Percentiles rank a stretch among this genome's conserved stretches.
Conservation (phyloP, 2,329 filamentous ascomycete species). For the Aspergillus carbonarius region DNA sequence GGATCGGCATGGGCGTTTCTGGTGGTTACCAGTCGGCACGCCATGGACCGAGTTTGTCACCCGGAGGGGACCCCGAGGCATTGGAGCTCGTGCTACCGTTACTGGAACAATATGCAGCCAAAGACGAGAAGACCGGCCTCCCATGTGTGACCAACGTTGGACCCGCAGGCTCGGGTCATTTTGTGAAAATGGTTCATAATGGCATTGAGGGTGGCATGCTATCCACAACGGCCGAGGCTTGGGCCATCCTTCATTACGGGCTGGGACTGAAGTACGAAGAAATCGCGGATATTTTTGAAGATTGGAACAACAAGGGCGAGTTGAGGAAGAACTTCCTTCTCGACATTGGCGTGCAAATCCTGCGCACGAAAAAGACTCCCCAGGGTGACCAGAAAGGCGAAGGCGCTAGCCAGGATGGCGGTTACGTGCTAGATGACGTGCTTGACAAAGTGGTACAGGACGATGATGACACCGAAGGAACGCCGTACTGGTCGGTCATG, state of each 20-base stretch:
- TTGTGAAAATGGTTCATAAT: constrained; percentile 75
- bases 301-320: constrained; percentile 62
- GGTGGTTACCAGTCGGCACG: constrained; percentile 69
- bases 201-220: constrained; percentile 74
- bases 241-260: constrained; percentile 60
- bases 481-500: constrained; percentile 64
- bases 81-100: constrained; percentile 62
- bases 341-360: constrained; percentile 63
- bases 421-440: constrained; percentile 60
- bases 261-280: constrained; percentile 61
- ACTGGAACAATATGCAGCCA: constrained; percentile 61
- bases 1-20: constrained; percentile 67
- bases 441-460: constrained; percentile 72
- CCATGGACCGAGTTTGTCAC: constrained; percentile 66
- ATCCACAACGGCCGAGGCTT: constrained; percentile 62
- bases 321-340: constrained; percentile 62
- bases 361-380: constrained; percentile 50
- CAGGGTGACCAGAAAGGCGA: constrained; percentile 36
- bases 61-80: constrained; percentile 59
- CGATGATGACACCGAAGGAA: constrained; percentile 65
- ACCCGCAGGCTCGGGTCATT: constrained; percentile 65
- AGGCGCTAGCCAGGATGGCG: constrained; percentile 33
- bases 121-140: constrained; percentile 55
- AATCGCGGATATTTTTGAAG: constrained; percentile 58
- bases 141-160: constrained; percentile 63